A percentile compares a stretch with the other conserved stretches of the same genome.
Conservation (phyloP, 148 eudicot species). For the Simmondsia chinensis region DNA sequence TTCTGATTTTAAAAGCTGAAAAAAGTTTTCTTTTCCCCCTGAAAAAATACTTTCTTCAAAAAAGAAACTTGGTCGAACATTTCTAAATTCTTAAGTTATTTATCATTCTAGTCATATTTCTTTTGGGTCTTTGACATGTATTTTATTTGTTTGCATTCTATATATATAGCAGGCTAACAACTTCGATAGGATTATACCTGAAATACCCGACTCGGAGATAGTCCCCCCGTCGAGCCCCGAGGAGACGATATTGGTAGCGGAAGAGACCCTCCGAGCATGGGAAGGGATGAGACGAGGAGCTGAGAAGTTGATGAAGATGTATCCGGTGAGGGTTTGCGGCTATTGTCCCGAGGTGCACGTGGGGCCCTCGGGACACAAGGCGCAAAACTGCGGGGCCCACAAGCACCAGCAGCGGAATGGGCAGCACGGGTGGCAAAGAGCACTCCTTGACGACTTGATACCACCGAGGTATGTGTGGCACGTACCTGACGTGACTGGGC, state of each 20-base stretch:
- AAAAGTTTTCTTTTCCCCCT: too few relatives aligned
- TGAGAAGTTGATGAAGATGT: conserved; percentile 74
- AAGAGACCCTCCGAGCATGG: conserved; percentile 87
- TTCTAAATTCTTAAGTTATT: too few relatives aligned
- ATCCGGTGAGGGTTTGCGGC: conserved; percentile 86
- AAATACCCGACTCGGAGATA: conserved; percentile 38
- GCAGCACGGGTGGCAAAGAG: conserved; percentile 92
- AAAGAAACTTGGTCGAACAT: too few relatives aligned
- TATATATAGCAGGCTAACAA: too few relatives aligned
- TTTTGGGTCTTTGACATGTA: too few relatives aligned
- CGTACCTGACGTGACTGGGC: conserved; percentile 57
- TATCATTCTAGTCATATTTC: too few relatives aligned
- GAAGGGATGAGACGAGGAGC: conserved; percentile 83
- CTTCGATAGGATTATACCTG: conserved; percentile 47
- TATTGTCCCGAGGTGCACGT: conserved; percentile 93
- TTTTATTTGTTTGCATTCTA: too few relatives aligned
- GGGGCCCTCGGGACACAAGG: conserved; percentile 81
- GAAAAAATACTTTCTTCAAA: too few relatives aligned
- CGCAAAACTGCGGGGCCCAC: conserved; percentile 84
- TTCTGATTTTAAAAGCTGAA: too few relatives aligned
- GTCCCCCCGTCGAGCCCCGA: conserved; percentile 45
- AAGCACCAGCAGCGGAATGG: conserved; percentile 97
- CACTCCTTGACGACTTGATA: conserved; percentile 72
- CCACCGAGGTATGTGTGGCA: conserved; percentile 96
- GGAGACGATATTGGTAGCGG: conserved; percentile 57